phyloP scores from a whole-genome alignment of 805 yeast species.

The Brettanomyces nanus region DNA sequence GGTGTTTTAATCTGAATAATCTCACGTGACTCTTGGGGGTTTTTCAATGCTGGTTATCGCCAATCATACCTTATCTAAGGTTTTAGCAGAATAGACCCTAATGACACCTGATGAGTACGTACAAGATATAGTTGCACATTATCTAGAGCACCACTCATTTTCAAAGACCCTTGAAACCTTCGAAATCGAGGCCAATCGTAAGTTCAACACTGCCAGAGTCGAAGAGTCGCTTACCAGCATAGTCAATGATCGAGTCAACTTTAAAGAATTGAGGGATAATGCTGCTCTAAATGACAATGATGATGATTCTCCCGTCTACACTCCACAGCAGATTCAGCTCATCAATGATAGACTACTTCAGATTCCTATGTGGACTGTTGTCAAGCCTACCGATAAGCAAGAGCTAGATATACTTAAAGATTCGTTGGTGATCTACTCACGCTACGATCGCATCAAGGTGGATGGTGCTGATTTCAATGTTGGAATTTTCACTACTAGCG shows the following conservation, averaged over 20 bases:
- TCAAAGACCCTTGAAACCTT: constrained; percentile 38
- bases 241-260: constrained; percentile 26
- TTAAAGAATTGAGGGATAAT: constrained; percentile 12
- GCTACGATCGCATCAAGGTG: constrained; percentile 9
- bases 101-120: no score
- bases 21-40: no score
- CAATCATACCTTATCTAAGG: no score
- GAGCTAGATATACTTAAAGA: constrained; percentile 9
- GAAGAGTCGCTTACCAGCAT: constrained; percentile 31
- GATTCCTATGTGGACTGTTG: constrained; percentile 22
- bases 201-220: constrained; percentile 12
- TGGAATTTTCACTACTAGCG: constrained; percentile 22
- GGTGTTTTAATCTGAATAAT: no score
- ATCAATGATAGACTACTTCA: constrained; percentile 12
- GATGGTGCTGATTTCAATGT: constrained; percentile 3
- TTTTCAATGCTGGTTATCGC: no score
- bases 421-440: constrained; percentile 21
- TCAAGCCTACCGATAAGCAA: constrained; percentile 10
- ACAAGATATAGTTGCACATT: constrained; percentile 46
- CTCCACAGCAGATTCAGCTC: constrained; percentile 18
- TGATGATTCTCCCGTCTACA: constrained; percentile 8
- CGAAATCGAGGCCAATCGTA: constrained; percentile 36
- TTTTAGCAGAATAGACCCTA: no score
- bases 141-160: constrained; percentile 42
- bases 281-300: background rate